Evolutionary conservation across 192 early-diverging fungal species (phyloP).

Genomic region (Coemansia reversa): DNA sequence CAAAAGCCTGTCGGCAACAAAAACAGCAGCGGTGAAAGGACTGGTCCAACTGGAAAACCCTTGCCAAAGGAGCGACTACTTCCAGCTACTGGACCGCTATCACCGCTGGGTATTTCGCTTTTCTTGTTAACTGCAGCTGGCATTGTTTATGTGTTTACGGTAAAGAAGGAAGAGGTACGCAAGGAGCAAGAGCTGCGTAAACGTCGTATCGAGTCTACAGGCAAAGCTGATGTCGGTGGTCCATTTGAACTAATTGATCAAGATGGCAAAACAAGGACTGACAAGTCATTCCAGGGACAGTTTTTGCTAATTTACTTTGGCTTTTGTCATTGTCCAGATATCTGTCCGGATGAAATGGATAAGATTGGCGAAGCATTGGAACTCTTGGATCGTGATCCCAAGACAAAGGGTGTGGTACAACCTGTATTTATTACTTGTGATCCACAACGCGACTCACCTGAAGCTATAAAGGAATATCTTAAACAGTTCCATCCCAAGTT

Average conservation of each 20-base stretch:
- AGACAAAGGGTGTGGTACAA: constrained; percentile 59
- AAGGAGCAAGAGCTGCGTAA: constrained; percentile 27
- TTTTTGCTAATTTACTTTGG: constrained; percentile 96
- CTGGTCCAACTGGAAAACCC: background rate
- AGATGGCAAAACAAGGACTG: constrained; percentile 67
- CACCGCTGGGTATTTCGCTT: constrained; percentile 45
- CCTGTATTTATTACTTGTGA: constrained; percentile 98
- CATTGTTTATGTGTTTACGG: constrained; percentile 63
- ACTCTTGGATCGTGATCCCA: constrained; percentile 50
- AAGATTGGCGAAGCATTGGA: constrained; percentile 92
- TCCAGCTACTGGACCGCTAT: constrained; percentile 42
- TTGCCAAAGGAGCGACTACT: constrained; percentile 24
- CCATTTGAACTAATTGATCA: constrained; percentile 85
- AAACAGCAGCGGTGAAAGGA: background rate
- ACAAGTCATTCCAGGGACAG: constrained; percentile 77
- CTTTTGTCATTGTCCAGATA: constrained; percentile 99
- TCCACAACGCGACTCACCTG: constrained; percentile 87
- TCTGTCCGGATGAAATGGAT: constrained; percentile 98
- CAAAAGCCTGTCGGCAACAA: constrained; percentile 7
- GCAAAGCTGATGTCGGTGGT: constrained; percentile 89
- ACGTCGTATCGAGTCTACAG: constrained; percentile 58
- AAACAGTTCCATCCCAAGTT: constrained; percentile 92
- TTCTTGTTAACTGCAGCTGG: constrained; percentile 62
- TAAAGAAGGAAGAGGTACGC: constrained; percentile 60
- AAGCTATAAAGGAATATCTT: constrained; percentile 74